phyloP scores from a whole-genome alignment of 352 stramenopile species.

The Globisporangium apiculatum region DNA sequence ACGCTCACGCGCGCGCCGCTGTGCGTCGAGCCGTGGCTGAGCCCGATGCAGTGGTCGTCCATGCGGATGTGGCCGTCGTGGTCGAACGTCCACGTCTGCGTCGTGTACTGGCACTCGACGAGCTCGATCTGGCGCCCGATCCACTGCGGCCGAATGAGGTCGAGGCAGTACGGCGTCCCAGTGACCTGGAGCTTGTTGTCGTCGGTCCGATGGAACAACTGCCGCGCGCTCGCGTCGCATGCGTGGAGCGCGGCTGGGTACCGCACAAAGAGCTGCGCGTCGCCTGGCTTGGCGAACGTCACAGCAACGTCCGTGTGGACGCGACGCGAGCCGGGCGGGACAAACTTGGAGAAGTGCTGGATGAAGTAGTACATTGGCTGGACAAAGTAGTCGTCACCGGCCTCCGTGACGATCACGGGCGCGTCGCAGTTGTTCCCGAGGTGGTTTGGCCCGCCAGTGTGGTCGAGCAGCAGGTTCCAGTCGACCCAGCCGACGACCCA shows the following conservation, averaged over 20 bases:
- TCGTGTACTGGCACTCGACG: slow-evolving; percentile 61
- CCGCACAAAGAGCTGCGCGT: slow-evolving; percentile 47
- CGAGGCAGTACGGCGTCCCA: slow-evolving; percentile 53
- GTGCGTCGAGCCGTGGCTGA: slow-evolving; percentile 58
- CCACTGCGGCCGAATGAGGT: slow-evolving; percentile 25
- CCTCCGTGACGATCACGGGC: slow-evolving; percentile 70
- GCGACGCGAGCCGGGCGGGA: slow-evolving; percentile 64
- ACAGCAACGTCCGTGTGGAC: slow-evolving; percentile 45
- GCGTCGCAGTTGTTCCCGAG: slow-evolving; percentile 69
- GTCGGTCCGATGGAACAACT: slow-evolving; percentile 41
- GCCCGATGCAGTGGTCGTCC: slow-evolving; percentile 50
- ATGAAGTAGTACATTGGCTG: slow-evolving; percentile 91
- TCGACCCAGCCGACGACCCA: slow-evolving; percentile 86
- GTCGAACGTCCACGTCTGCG: slow-evolving; percentile 60
- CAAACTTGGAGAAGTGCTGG: slow-evolving; percentile 87
- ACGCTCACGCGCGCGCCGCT: slow-evolving; percentile 46
- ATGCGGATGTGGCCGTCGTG: slow-evolving; percentile 42
- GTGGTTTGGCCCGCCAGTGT: slow-evolving; percentile 87
- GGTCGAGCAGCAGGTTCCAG: slow-evolving; percentile 90
- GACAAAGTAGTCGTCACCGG: slow-evolving; percentile 57
- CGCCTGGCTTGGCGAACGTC: slow-evolving; percentile 44
- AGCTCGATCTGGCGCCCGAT: slow-evolving; percentile 52
- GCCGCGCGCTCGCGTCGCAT: slow-evolving; percentile 64
- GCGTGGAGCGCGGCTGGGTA: slow-evolving; percentile 54
- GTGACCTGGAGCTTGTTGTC: slow-evolving; percentile 72